Percentiles rank a stretch among this genome's conserved stretches.
Conservation (phyloP, 768 basidiomycete species). For the Panaeolus papilionaceus region DNA sequence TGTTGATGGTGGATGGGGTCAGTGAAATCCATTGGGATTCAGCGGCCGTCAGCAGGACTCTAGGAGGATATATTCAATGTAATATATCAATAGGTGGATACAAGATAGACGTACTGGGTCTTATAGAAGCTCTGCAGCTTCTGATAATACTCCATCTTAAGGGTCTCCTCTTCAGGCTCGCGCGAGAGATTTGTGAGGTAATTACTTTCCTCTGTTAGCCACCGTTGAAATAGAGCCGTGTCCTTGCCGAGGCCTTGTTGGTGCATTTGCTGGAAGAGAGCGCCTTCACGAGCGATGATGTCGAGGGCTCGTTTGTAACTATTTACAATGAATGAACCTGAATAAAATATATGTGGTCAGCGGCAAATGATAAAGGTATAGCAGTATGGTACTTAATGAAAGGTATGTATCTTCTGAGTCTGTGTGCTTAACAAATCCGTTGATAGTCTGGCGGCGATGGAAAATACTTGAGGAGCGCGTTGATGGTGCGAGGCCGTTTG, state of each 20-base stretch:
- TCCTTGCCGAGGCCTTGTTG: constrained; percentile 2
- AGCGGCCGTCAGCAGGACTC: not conserved
- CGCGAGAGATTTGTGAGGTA: constrained; percentile 23
- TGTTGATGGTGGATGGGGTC: constrained; percentile 16
- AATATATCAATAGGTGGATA: not conserved
- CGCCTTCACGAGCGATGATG: constrained; percentile 13
- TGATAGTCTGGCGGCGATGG: constrained; percentile 17
- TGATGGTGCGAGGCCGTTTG: constrained; percentile 29
- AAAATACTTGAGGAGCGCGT: constrained; percentile 16
- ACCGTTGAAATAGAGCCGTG: constrained; percentile 15
- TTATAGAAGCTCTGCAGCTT: constrained; percentile 18
- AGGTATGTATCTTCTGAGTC: constrained; percentile 17
- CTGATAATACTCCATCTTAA: constrained; percentile 29
- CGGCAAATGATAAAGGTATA: too few species aligned
- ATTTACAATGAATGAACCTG: constrained; percentile 24
- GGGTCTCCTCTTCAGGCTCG: constrained; percentile 27
- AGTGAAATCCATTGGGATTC: not conserved
- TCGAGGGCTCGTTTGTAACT: constrained; percentile 29
- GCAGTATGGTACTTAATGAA: not conserved
- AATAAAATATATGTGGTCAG: not conserved
- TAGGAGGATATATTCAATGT: not conserved
- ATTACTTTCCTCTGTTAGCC: constrained; percentile 25
- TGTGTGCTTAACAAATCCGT: constrained; percentile 17
- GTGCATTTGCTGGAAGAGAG: constrained; percentile 16
- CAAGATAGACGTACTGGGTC: constrained; percentile 20